Conservation (phyloP, 148 eudicot species). For the Tetragonia tetragonoides region DNA sequence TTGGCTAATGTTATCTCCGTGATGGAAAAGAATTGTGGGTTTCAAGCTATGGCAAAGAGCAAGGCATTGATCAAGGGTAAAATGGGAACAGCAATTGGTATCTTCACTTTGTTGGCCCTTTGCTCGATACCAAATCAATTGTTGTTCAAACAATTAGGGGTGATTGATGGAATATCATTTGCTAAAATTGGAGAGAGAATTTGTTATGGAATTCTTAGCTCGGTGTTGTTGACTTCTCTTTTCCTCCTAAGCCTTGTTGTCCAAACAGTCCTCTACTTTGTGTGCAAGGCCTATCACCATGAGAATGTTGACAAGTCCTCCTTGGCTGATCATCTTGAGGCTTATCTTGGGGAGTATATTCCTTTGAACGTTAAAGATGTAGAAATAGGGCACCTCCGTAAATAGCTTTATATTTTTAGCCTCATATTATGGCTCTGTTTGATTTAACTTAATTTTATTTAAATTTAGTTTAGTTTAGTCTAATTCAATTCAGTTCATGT, state of each 20-base stretch:
- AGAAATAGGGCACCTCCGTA: slow-evolving; percentile 27
- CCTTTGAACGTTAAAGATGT: slow-evolving; percentile 36
- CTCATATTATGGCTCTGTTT: too few species aligned
- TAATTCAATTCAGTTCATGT: too few species aligned
- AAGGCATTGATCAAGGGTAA: slow-evolving; percentile 47
- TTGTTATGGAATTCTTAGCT: slow-evolving; percentile 25
- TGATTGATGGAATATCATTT: slow-evolving; percentile 4
- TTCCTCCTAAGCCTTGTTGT: slow-evolving; percentile 35
- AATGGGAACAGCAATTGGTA: slow-evolving; percentile 20
- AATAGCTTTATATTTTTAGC: too few species aligned
- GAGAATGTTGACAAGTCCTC: slow-evolving; percentile 41
- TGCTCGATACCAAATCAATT: slow-evolving; percentile 7
- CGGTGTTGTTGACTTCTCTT: slow-evolving; percentile 16
- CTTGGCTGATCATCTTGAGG: slow-evolving; percentile 44
- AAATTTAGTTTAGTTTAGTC: too few species aligned
- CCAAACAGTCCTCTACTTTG: slow-evolving; percentile 53
- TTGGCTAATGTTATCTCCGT: slow-evolving; percentile 44
- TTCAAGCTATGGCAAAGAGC: slow-evolving; percentile 51
- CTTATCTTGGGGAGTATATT: slow-evolving; percentile 39
- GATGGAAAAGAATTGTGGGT: slow-evolving; percentile 36
- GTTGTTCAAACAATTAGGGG: slow-evolving; percentile 1
- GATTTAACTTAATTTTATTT: too few species aligned
- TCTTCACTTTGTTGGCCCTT: slow-evolving; percentile 23
- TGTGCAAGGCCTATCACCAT: slow-evolving; percentile 59
- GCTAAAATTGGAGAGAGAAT: slow-evolving; percentile 10